Conservation (phyloP, 176 grass and related monocot genomes). For the Carex scoparia region DNA sequence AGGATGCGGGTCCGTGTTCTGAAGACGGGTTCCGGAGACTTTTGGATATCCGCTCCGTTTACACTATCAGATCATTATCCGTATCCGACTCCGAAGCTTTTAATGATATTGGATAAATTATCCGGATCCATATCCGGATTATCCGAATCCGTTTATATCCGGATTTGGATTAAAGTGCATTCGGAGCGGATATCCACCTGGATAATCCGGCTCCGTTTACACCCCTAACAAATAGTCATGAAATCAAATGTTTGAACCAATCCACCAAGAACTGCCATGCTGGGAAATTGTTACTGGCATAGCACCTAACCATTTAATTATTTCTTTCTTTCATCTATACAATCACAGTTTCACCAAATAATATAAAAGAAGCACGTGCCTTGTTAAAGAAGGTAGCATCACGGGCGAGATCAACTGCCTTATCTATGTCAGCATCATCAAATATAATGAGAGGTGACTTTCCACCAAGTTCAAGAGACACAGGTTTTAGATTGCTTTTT, state of each 20-base stretch:
- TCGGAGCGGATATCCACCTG: too few relatives aligned
- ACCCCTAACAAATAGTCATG: background rate
- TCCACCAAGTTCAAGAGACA: slow-evolving; percentile 54
- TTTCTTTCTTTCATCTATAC: background rate
- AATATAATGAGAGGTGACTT: slow-evolving; percentile 54
- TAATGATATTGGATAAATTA: too few relatives aligned
- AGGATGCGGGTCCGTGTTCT: too few relatives aligned
- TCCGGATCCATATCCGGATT: too few relatives aligned
- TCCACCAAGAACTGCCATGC: background rate
- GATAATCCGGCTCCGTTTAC: too few relatives aligned
- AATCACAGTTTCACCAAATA: background rate
- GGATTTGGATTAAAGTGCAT: too few relatives aligned
- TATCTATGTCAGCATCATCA: slow-evolving; percentile 46
- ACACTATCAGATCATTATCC: too few relatives aligned
- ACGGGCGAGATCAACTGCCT: slow-evolving; percentile 39
- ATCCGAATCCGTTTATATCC: too few relatives aligned
- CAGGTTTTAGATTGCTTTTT: slow-evolving; percentile 50
- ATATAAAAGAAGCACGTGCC: background rate
- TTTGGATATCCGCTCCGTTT: too few relatives aligned
- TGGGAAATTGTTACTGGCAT: background rate
- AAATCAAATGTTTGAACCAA: background rate
- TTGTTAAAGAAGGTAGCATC: slow-evolving; percentile 41
- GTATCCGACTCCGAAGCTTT: too few relatives aligned
- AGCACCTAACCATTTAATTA: background rate
- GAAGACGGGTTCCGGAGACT: too few relatives aligned